Percentiles rank a stretch among this genome's conserved stretches.
Conservation (phyloP, 1,284 basidiomycete species). For the Cutaneotrichosporon arboriforme region DNA sequence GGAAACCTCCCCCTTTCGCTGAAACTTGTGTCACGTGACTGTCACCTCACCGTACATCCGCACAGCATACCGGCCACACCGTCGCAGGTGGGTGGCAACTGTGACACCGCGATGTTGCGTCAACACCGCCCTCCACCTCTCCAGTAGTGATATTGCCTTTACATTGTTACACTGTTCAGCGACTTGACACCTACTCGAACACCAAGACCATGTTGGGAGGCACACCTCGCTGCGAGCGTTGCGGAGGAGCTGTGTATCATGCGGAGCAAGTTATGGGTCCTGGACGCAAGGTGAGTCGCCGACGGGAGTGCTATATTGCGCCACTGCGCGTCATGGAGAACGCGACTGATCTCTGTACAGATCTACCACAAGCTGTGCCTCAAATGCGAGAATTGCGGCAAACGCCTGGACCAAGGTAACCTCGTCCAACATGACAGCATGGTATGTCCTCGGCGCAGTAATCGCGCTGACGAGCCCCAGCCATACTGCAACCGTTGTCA, state of each 20-base stretch:
- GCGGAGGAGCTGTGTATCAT: slow-evolving; percentile 45
- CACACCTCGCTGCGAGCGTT: slow-evolving; percentile 43
- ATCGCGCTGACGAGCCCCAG: slow-evolving; percentile 18
- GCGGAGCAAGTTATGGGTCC: slow-evolving; percentile 49
- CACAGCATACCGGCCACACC: too few relatives aligned
- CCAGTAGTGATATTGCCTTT: neutral
- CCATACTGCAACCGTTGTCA: slow-evolving; percentile 47
- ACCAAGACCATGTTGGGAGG: slow-evolving; percentile 26
- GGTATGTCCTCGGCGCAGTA: slow-evolving; percentile 21
- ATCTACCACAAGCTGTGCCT: slow-evolving; percentile 50
- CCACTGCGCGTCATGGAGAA: too few relatives aligned
- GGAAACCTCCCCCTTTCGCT: too few relatives aligned
- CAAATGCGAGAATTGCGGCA: slow-evolving; percentile 46
- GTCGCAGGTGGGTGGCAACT: neutral
- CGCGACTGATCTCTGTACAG: slow-evolving; percentile 18
- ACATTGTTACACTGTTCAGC: neutral
- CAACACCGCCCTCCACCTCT: neutral
- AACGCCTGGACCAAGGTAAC: slow-evolving; percentile 44
- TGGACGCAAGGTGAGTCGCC: slow-evolving; percentile 37
- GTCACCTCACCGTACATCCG: too few relatives aligned
- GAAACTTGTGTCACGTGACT: neutral
- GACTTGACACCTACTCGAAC: neutral
- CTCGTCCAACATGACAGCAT: slow-evolving; percentile 46
- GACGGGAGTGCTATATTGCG: neutral
- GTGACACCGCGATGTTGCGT: too few relatives aligned